phyloP scores from a whole-genome alignment of 2,329 filamentous ascomycete genomes.

The Claviceps sp. region DNA sequence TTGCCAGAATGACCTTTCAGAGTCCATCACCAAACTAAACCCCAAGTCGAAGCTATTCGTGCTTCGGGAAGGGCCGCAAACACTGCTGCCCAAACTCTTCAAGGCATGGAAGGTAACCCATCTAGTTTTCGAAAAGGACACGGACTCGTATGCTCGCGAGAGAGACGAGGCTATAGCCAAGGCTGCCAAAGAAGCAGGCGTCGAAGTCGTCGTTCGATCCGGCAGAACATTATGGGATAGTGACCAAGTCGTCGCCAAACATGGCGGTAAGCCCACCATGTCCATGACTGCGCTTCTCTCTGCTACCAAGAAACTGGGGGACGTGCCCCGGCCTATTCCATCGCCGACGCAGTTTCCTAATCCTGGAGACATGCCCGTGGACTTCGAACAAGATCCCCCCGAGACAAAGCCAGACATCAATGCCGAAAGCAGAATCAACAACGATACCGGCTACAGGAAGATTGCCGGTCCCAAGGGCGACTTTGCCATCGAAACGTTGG shows the following conservation, averaged over 20 bases:
- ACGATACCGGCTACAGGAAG: conserved; percentile 43
- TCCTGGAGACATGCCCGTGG: conserved; percentile 47
- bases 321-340: conserved; percentile 46
- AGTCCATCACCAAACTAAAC: conserved; percentile 55
- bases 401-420: conserved; percentile 46
- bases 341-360: conserved; percentile 47
- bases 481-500: conserved; percentile 57
- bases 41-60: conserved; percentile 57
- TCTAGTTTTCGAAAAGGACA: conserved; percentile 68
- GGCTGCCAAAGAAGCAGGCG: conserved; percentile 50
- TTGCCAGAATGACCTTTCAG: conserved; percentile 58
- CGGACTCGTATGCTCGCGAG: conserved; percentile 55
- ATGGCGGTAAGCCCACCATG: conserved; percentile 62
- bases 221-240: conserved; percentile 64
- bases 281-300: conserved; percentile 53
- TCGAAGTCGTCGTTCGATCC: conserved; percentile 49
- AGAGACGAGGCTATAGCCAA: conserved; percentile 46
- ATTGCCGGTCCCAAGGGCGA: conserved; percentile 55
- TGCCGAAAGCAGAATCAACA: conserved; percentile 33
- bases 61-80: conserved; percentile 58
- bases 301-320: conserved; percentile 49
- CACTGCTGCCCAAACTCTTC: conserved; percentile 58
- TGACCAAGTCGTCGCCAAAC: conserved; percentile 51
- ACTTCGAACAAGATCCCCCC: conserved; percentile 43
- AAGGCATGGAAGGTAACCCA: conserved; percentile 62